phyloP scores from a whole-genome alignment of 495 filamentous ascomycete species.

The Saxophila tyrrhenica region DNA sequence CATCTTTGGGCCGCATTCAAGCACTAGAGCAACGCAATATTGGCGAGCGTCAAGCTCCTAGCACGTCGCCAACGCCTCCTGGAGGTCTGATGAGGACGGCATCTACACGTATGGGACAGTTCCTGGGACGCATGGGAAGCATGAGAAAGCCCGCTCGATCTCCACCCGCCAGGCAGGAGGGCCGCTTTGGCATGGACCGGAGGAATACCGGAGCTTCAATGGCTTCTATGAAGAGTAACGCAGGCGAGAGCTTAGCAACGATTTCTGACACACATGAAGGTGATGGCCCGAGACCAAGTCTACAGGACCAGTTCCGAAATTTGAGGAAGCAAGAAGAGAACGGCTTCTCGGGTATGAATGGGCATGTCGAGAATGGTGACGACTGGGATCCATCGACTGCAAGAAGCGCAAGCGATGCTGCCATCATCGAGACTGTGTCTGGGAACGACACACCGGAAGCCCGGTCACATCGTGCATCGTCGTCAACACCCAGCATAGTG shows the following conservation, averaged over 20 bases:
- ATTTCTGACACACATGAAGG: conserved; percentile 56
- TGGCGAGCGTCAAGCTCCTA: conserved; percentile 42
- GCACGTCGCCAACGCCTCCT: conserved; percentile 45
- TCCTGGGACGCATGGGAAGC: conserved; percentile 34
- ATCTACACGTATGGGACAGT: conserved; percentile 10
- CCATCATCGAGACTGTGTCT: conserved; percentile 11
- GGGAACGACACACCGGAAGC: conserved; percentile 1
- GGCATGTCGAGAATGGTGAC: background rate
- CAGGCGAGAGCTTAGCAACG: conserved; percentile 58
- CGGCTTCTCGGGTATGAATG: conserved; percentile 20
- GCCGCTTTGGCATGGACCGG: conserved; percentile 30
- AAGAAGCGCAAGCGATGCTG: conserved; percentile 11
- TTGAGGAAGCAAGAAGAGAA: conserved; percentile 45
- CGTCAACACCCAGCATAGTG: conserved; percentile 24
- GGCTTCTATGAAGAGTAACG: conserved; percentile 55
- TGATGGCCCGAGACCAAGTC: conserved; percentile 40
- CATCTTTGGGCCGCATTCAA: conserved; percentile 3
- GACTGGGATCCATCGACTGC: background rate
- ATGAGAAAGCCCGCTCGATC: conserved; percentile 49
- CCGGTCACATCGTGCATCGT: conserved; percentile 25
- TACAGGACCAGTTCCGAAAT: conserved; percentile 77
- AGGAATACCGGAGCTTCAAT: conserved; percentile 68
- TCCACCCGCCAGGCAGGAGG: conserved; percentile 37
- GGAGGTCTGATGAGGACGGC: conserved; percentile 8
- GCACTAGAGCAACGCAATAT: conserved; percentile 9